Evolutionary conservation across 306 rosid species (phyloP).

Genomic region (Quercus ilex): DNA sequence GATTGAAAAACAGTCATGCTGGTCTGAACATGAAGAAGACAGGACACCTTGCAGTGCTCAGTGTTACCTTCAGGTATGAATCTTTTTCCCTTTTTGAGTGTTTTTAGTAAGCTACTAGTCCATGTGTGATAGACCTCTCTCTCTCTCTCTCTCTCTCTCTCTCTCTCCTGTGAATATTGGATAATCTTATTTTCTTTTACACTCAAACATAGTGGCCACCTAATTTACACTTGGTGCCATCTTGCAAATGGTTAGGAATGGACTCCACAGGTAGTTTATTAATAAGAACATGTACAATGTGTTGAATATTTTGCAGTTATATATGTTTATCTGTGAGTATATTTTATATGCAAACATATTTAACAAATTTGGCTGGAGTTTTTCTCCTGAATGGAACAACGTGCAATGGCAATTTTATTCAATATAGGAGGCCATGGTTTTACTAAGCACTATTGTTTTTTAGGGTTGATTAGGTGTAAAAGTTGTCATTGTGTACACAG

Average conservation of each 20-base stretch:
- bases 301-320: too few species aligned
- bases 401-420: neutral
- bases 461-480: neutral
- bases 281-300: neutral
- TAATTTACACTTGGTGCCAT: neutral
- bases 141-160: neutral
- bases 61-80: slow-evolving; percentile 77
- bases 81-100: slow-evolving; percentile 14
- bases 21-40: slow-evolving; percentile 69
- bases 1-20: slow-evolving; percentile 69
- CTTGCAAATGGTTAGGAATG: neutral
- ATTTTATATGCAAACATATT: too few species aligned
- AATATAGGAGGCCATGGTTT: neutral
- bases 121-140: neutral
- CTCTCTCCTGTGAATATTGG: neutral
- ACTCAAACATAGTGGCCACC: neutral
- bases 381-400: neutral
- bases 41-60: slow-evolving; percentile 81
- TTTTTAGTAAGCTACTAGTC: neutral
- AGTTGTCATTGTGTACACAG: neutral
- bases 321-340: too few species aligned
- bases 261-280: neutral
- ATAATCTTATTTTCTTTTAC: neutral
- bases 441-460: neutral
- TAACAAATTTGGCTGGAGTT: neutral